phyloP scores from a whole-genome alignment of 768 basidiomycete species.

The Epithele typhae region DNA sequence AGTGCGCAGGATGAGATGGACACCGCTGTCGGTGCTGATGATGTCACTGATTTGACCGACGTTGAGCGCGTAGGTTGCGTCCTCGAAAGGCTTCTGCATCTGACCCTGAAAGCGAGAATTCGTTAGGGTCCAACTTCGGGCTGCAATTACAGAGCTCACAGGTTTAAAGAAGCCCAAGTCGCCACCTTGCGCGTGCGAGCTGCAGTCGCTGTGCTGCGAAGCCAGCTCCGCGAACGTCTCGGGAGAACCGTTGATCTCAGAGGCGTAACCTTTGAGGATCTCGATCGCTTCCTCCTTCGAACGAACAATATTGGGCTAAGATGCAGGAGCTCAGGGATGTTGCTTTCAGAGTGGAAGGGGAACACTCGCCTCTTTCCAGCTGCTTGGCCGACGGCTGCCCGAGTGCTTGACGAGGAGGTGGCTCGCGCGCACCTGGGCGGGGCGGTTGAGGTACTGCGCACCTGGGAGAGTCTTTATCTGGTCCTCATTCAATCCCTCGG shows the following conservation, averaged over 20 bases:
- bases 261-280: conserved; percentile 65
- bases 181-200: conserved; percentile 74
- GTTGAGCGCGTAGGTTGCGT: conserved; percentile 69
- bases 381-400: conserved; percentile 71
- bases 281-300: conserved; percentile 84
- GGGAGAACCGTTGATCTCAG: conserved; percentile 46
- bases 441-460: conserved; percentile 45
- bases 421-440: conserved; percentile 80
- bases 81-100: conserved; percentile 99
- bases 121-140: neutral
- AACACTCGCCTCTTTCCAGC: conserved; percentile 74
- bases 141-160: conserved; percentile 9
- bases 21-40: conserved; percentile 89
- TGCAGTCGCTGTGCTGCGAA: conserved; percentile 77
- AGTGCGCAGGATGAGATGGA: conserved; percentile 89
- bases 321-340: too few relatives aligned
- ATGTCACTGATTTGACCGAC: conserved; percentile 78
- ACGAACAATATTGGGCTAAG: conserved; percentile 72
- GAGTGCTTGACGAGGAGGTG: conserved; percentile 93
- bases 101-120: conserved; percentile 40
- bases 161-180: conserved; percentile 85
- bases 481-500: conserved; percentile 54
- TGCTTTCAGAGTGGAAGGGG: neutral
- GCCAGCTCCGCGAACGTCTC: conserved; percentile 79
- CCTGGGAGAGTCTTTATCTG: conserved; percentile 64